These are phyloP conservation scores for Penicillium goetzii DNA, from an alignment of 495 filamentous ascomycete genomes.

Conservation along the genomic window DNA sequence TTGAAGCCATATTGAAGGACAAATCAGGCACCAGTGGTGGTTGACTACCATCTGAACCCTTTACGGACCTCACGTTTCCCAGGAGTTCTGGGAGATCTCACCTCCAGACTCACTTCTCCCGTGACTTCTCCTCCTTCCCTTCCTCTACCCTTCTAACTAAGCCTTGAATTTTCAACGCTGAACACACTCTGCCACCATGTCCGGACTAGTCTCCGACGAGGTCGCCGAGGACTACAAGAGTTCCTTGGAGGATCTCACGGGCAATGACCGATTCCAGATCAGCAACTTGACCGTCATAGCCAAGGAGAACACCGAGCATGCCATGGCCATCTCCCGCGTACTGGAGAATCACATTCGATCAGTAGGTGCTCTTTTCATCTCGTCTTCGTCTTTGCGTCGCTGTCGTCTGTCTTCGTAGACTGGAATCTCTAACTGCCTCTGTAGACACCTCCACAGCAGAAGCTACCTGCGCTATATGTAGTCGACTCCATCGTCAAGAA, in stretches of 20 bases:
- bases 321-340: conserved; percentile 83
- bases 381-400: conserved; percentile 9
- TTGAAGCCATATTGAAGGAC: not conserved
- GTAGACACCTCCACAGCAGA: conserved; percentile 82
- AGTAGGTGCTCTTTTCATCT: conserved; percentile 61
- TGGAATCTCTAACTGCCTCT: conserved; percentile 43
- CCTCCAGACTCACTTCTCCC: not conserved
- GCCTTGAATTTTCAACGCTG: not conserved
- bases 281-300: conserved; percentile 94
- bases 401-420: conserved; percentile 19
- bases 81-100: not conserved
- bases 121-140: conserved; percentile 3
- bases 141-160: conserved; percentile 22
- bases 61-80: not conserved
- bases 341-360: conserved; percentile 89
- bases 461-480: conserved; percentile 93
- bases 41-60: not conserved
- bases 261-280: conserved; percentile 90
- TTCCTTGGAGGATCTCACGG: conserved; percentile 85
- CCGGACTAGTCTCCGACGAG: conserved; percentile 74
- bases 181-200: conserved; percentile 60
- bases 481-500: conserved; percentile 99
- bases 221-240: conserved; percentile 94
- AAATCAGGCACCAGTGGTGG: not conserved
- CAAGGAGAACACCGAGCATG: conserved; percentile 93